Percentiles rank a stretch among this genome's conserved stretches.
Evolutionary conservation across 2,329 filamentous ascomycete genomes (phyloP).

Genomic region (Cucurbitaria berberidis): DNA sequence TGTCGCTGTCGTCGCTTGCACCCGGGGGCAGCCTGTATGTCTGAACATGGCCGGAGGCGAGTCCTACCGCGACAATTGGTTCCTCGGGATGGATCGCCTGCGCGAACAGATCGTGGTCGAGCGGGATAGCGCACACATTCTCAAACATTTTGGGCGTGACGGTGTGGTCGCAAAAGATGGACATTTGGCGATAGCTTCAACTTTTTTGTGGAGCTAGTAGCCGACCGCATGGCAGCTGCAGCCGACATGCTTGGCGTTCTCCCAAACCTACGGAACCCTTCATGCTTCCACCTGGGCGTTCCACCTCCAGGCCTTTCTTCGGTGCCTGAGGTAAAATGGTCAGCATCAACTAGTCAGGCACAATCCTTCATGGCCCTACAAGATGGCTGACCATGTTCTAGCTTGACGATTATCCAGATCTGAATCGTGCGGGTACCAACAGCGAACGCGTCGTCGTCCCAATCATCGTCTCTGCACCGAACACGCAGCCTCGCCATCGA

Average conservation of each 20-base stretch:
- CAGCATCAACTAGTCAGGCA: too few relatives aligned
- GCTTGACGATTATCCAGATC: too few relatives aligned
- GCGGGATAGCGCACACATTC: slow-evolving; percentile 86
- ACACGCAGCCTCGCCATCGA: slow-evolving; percentile 8
- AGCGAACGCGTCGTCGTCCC: neutral
- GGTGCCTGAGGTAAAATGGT: too few relatives aligned
- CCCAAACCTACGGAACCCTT: too few relatives aligned
- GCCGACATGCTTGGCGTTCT: slow-evolving; percentile 26
- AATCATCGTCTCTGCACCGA: neutral
- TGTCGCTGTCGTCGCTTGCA: slow-evolving; percentile 55
- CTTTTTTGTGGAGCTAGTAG: slow-evolving; percentile 33
- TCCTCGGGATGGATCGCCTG: slow-evolving; percentile 85
- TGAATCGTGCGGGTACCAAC: neutral
- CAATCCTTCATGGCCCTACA: too few relatives aligned
- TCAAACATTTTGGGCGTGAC: slow-evolving; percentile 71
- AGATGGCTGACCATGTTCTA: slow-evolving; percentile 12
- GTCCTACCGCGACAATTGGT: slow-evolving; percentile 83
- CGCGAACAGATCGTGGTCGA: slow-evolving; percentile 84
- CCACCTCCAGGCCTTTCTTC: too few relatives aligned
- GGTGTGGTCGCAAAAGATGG: slow-evolving; percentile 4
- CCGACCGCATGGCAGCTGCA: slow-evolving; percentile 16
- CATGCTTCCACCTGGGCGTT: too few relatives aligned
- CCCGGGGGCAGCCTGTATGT: slow-evolving; percentile 75
- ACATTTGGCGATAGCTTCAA: slow-evolving; percentile 18
- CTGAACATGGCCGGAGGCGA: slow-evolving; percentile 84